Evolutionary conservation across 148 eudicot genomes (phyloP).

Genomic region (Euryodendron excelsum): DNA sequence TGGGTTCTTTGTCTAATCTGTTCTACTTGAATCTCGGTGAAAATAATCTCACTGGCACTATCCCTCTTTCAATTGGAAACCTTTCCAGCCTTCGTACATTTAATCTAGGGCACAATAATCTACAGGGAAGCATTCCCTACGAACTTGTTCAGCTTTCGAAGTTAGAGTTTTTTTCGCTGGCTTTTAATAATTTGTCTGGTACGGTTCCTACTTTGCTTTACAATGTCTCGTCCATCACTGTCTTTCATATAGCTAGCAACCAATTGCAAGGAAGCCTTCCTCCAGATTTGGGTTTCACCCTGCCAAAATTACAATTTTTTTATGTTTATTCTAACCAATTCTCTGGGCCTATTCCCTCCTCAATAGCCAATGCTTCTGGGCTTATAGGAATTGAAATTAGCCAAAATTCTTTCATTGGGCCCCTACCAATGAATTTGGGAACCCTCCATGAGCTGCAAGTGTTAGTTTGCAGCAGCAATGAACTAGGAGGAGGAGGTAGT

Average conservation of each 20-base stretch:
- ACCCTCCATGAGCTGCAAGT: not conserved
- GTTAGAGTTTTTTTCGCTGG: not conserved
- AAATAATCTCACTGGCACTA: not conserved
- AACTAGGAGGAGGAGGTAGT: not conserved
- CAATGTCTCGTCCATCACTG: not conserved
- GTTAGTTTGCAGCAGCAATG: not conserved
- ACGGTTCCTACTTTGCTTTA: not conserved
- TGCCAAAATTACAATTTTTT: not conserved
- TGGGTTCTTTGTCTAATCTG: constrained; percentile 7
- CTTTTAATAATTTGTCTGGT: not conserved
- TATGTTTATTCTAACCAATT: not conserved
- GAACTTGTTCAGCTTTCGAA: not conserved
- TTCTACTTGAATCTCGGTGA: not conserved
- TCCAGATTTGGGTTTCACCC: constrained; percentile 3
- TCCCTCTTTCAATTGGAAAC: not conserved
- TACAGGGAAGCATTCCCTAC: constrained; percentile 9
- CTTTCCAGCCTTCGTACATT: not conserved
- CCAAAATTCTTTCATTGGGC: not conserved
- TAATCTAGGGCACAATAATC: not conserved
- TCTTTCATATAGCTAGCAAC: not conserved
- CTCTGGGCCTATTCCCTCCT: not conserved
- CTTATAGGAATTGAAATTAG: not conserved
- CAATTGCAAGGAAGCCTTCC: constrained; percentile 9
- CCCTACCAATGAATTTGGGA: constrained; percentile 1
- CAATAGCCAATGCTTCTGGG: constrained; percentile 10